Evolutionary conservation across 2,329 filamentous ascomycete species (phyloP), one percentile per base, ranked within the genome.

Genomic region (Aspergillus terreus): DNA sequence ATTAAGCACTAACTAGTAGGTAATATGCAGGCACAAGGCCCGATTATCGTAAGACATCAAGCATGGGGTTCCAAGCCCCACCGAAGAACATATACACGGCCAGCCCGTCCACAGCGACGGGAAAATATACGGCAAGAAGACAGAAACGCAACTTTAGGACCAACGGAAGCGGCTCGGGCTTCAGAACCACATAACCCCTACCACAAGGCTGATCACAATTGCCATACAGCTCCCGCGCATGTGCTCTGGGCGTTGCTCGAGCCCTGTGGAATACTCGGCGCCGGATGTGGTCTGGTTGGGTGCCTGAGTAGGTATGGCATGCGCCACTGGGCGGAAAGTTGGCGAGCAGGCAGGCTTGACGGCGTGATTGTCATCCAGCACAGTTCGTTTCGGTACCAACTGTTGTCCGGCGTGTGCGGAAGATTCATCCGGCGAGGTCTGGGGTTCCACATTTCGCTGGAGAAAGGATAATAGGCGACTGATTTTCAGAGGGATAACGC

Each of bases 101-200:
- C 35, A 38, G 35, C 35, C 35, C 35, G 7, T 38, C 15, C 6
- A 38, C 15, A 15, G 27, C 12, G 35, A 38, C 15, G 35, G 35
- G 15, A 11, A 38, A 38, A 38, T 38, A 38, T 38, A 11, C 35
- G 11, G 12, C 33, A 38, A 38, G 35, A 38, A 38, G 12, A 38
- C 15, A 30, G 27, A 30, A 30, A 9, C 4, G 23, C 5, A 30
- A 30, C 27, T 30, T 3, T 30, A 9, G 10, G 27, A 30, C 27
- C 27, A 30, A 30, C 27, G 10, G 27, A 30, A 10, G 10, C 1
- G 27, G 27, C 9, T 30, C 27, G 35, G 35, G 14, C 10, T 12
- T 59, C 19, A 71, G 48, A 71, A 70, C 68, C 68, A 71, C 56
- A 69, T 64, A 17, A 70, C 67, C n/a, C 68, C 68, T 4, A 53